A percentile compares a stretch with the other conserved stretches of the same genome.
Conservation (phyloP, 2,329 filamentous ascomycete species). For the Madurella fahalii region DNA sequence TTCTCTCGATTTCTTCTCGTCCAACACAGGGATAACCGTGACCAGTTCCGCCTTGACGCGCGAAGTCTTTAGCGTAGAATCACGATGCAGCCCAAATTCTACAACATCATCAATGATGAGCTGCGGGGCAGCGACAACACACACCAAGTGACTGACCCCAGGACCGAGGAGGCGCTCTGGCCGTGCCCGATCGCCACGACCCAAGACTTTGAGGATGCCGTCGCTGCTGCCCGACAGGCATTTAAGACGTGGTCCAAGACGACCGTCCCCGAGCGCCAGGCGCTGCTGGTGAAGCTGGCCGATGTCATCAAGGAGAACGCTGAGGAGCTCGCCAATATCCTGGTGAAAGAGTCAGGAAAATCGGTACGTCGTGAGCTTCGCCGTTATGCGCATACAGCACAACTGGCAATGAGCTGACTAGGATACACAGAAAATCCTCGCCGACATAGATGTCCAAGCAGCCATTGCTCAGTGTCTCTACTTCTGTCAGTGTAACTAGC, state of each 20-base stretch:
- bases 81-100: conserved; percentile 32
- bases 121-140: conserved; percentile 31
- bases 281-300: conserved; percentile 32
- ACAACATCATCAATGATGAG: conserved; percentile 44
- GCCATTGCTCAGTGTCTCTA: conserved; percentile 36
- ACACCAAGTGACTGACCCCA: conserved; percentile 41
- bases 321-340: conserved; percentile 41
- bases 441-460: conserved; percentile 37
- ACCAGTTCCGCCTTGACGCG: background rate
- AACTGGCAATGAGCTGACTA: background rate
- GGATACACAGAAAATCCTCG: conserved; percentile 27
- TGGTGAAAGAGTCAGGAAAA: conserved; percentile 51
- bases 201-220: conserved; percentile 43
- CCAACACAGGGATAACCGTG: background rate
- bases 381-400: too few relatives aligned
- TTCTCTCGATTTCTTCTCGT: background rate
- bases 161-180: conserved; percentile 42
- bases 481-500: conserved; percentile 31
- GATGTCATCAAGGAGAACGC: conserved; percentile 38
- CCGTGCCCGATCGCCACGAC: conserved; percentile 41
- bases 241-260: conserved; percentile 46
- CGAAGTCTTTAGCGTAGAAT: background rate
- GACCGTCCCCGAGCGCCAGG: conserved; percentile 37
- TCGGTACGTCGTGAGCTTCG: conserved; percentile 31
- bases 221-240: conserved; percentile 42